phyloP scores from a whole-genome alignment of 768 basidiomycete species.

The Pleurotus citrinopileatus region DNA sequence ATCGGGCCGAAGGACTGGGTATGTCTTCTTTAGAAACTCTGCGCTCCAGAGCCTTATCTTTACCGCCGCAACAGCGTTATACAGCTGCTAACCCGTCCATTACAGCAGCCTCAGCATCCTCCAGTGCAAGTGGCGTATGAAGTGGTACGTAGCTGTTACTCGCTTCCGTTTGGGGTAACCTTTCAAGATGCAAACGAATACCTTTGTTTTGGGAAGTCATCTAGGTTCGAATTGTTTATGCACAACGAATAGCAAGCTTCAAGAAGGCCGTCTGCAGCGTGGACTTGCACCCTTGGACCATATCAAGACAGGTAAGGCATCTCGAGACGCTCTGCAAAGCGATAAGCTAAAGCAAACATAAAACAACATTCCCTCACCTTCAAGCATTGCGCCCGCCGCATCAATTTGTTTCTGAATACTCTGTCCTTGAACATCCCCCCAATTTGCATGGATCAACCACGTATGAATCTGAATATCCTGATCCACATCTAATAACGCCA shows the following conservation, averaged over 20 bases:
- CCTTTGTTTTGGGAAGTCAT: neutral
- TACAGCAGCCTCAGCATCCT: neutral
- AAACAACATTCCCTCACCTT: no score
- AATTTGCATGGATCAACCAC: neutral
- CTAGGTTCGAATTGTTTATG: neutral
- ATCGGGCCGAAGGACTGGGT: conserved; percentile 34
- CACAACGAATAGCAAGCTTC: no score
- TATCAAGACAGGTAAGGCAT: neutral
- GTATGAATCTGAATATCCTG: neutral
- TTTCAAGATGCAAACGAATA: neutral
- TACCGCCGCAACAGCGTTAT: conserved; percentile 5
- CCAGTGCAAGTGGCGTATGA: neutral
- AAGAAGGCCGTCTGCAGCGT: no score
- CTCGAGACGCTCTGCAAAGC: no score
- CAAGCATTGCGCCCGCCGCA: neutral
- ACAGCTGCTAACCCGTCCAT: conserved; percentile 1
- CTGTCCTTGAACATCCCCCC: neutral
- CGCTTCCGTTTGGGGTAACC: neutral
- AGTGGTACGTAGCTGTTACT: neutral
- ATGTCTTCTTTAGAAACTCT: conserved; percentile 9
- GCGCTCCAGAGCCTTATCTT: neutral
- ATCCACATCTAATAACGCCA: conserved; percentile 2
- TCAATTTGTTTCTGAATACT: conserved; percentile 3
- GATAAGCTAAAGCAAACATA: no score
- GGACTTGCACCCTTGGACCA: no score